These are phyloP conservation scores for Fusarium sambucinum DNA, from an alignment of 2,329 filamentous ascomycete species.

Conservation along the genomic window DNA sequence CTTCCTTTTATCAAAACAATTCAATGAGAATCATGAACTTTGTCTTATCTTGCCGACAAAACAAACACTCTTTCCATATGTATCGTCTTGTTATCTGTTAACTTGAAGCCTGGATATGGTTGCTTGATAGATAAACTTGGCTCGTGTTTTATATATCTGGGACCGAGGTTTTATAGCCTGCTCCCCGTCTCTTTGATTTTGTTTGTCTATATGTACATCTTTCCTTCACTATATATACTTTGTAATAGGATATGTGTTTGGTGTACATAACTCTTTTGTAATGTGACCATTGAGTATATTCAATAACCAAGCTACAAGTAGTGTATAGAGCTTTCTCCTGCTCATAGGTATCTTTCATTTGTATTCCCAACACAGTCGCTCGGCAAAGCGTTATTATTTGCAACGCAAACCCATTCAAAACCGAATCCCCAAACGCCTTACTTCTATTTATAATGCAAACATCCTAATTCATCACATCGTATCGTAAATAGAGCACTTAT, in stretches of 20 bases:
- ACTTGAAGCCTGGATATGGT: conserved; percentile 5
- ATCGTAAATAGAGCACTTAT: conserved; percentile 11
- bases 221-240: conserved; percentile 37
- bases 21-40: conserved; percentile 49
- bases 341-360: not conserved
- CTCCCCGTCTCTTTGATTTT: conserved; percentile 34
- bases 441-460: conserved; percentile 10
- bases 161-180: conserved; percentile 14
- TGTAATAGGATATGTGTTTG: conserved; percentile 37
- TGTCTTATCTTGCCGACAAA: conserved; percentile 41
- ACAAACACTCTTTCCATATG: conserved; percentile 11
- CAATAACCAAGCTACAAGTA: not conserved
- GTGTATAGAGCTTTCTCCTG: no score
- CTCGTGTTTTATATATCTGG: conserved; percentile 20
- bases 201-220: conserved; percentile 32
- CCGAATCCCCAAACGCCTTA: conserved; percentile 18
- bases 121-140: conserved; percentile 34
- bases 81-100: conserved; percentile 21
- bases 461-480: conserved; percentile 20
- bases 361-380: not conserved
- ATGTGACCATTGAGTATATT: not conserved
- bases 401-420: conserved; percentile 5
- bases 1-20: conserved; percentile 44
- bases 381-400: not conserved
- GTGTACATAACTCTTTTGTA: not conserved